These are phyloP conservation scores for Xylaria castorea DNA, from an alignment of 495 filamentous ascomycete genomes.

Conservation along the genomic window DNA sequence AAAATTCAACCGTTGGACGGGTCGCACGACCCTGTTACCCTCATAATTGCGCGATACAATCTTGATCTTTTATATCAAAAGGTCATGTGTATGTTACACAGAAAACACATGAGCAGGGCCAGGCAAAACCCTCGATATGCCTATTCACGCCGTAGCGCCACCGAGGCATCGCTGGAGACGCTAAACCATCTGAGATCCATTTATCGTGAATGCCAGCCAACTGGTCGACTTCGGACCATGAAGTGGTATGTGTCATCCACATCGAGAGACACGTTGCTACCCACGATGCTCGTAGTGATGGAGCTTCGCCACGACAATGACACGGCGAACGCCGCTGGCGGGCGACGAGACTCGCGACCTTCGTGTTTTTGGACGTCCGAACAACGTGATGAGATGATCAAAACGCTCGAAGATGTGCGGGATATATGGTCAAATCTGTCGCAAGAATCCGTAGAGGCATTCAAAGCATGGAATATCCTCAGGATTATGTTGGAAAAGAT, in stretches of 20 bases:
- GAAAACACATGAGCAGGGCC: constrained; percentile 77
- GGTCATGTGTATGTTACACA: constrained; percentile 80
- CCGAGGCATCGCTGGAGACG: constrained; percentile 79
- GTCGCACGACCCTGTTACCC: constrained; percentile 72
- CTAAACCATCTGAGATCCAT: constrained; percentile 79
- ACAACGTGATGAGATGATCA: constrained; percentile 76
- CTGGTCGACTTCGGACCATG: constrained; percentile 72
- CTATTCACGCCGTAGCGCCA: constrained; percentile 80
- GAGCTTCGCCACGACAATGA: constrained; percentile 67
- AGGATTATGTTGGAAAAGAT: constrained; percentile 81
- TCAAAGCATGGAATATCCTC: constrained; percentile 79
- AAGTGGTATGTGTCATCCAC: constrained; percentile 77
- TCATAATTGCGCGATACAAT: constrained; percentile 83
- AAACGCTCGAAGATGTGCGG: constrained; percentile 70
- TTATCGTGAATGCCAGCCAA: constrained; percentile 73
- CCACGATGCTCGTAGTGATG: constrained; percentile 86
- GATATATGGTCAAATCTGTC: constrained; percentile 79
- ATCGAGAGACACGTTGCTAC: constrained; percentile 85
- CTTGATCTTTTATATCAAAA: constrained; percentile 85
- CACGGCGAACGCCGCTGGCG: constrained; percentile 40
- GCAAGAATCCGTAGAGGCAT: constrained; percentile 84
- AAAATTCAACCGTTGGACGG: constrained; percentile 73
- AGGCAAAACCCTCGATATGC: constrained; percentile 75
- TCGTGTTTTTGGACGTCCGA: constrained; percentile 72
- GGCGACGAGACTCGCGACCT: constrained; percentile 52